Percentiles rank a stretch among this genome's conserved stretches.
Conservation (phyloP, 225 moss, liverwort and hornwort genomes). For the Straminergon stramineum region DNA sequence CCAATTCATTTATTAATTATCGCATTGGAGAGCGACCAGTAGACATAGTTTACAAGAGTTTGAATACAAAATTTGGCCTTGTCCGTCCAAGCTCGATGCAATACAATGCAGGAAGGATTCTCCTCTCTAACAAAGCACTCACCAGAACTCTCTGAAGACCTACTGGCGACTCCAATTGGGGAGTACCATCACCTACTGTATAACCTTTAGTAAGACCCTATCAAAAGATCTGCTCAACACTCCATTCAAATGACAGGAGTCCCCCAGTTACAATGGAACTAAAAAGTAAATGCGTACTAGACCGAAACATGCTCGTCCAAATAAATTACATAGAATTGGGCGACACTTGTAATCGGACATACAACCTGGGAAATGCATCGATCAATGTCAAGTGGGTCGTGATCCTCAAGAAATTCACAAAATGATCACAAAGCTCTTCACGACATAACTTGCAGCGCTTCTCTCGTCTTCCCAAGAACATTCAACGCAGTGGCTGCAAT, state of each 20-base stretch:
- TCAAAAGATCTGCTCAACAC: background rate
- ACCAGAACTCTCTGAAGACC: background rate
- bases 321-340: background rate
- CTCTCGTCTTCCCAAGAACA: slow-evolving; percentile 47
- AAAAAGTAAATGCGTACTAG: background rate
- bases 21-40: background rate
- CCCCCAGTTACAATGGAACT: background rate
- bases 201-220: background rate
- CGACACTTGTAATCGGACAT: background rate
- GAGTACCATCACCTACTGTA: background rate
- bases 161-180: slow-evolving; percentile 5
- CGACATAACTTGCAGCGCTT: slow-evolving; percentile 49
- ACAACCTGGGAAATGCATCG: background rate
- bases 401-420: background rate
- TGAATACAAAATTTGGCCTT: slow-evolving; percentile 14
- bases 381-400: background rate
- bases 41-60: slow-evolving; percentile 19
- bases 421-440: background rate
- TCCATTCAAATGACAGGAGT: slow-evolving; percentile 4
- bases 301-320: background rate
- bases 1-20: background rate
- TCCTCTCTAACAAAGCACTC: background rate
- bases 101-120: background rate
- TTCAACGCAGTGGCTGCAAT: slow-evolving; percentile 68
- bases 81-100: background rate